Evolutionary conservation across 768 basidiomycete species (phyloP).

Genomic region (Cystobasidium onofrii): DNA sequence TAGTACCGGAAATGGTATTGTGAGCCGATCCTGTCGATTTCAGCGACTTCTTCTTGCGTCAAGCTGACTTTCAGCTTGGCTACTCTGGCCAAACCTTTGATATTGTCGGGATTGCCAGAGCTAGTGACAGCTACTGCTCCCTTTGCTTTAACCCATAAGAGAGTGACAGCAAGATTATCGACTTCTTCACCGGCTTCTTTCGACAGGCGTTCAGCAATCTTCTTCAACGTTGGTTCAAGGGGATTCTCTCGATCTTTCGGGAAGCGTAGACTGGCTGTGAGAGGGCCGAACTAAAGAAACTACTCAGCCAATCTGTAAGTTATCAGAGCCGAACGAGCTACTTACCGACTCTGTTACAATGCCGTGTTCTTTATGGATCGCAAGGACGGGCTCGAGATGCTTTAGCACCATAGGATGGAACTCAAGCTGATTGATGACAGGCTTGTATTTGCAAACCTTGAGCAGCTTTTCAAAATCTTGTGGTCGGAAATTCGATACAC

Average conservation of each 20-base stretch:
- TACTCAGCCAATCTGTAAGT: background rate
- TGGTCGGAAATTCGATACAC: slow-evolving; percentile 45
- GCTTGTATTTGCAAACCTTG: slow-evolving; percentile 42
- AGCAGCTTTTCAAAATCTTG: slow-evolving; percentile 43
- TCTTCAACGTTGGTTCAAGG: slow-evolving; percentile 41
- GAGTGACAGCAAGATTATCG: slow-evolving; percentile 41
- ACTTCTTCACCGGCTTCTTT: slow-evolving; percentile 37
- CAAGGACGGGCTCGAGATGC: slow-evolving; percentile 42
- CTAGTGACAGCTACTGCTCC: slow-evolving; percentile 43
- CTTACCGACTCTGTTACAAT: slow-evolving; percentile 40
- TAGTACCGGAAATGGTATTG: slow-evolving; percentile 44
- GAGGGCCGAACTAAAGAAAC: slow-evolving; percentile 39
- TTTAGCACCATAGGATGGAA: slow-evolving; percentile 45
- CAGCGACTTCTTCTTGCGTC: slow-evolving; percentile 43
- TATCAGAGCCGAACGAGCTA: background rate
- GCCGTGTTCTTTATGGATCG: slow-evolving; percentile 41
- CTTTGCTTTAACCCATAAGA: slow-evolving; percentile 44
- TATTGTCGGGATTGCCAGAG: slow-evolving; percentile 35
- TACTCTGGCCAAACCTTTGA: slow-evolving; percentile 6
- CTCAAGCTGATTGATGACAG: slow-evolving; percentile 44
- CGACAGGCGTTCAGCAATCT: slow-evolving; percentile 40
- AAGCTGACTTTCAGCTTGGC: slow-evolving; percentile 39
- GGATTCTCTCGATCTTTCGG: slow-evolving; percentile 39
- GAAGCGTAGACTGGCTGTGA: slow-evolving; percentile 43
- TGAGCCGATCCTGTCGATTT: slow-evolving; percentile 44